These are phyloP conservation scores for Penicillium sp. DNA, from an alignment of 2,329 filamentous ascomycete species.

Conservation along the genomic window DNA sequence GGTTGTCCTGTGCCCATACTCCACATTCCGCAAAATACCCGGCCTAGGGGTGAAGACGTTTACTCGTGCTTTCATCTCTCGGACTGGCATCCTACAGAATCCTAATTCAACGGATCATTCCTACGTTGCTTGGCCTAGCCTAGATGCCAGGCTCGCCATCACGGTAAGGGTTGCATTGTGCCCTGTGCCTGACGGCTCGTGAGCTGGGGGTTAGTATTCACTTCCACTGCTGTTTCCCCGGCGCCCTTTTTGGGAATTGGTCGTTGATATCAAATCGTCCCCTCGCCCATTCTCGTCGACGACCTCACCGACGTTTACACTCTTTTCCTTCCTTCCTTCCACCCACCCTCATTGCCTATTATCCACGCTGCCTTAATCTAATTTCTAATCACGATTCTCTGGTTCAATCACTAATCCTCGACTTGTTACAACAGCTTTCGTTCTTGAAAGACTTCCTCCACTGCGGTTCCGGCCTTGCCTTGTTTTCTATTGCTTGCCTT, in stretches of 20 bases:
- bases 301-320: neutral
- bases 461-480: neutral
- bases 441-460: constrained; percentile 33
- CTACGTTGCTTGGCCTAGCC: constrained; percentile 42
- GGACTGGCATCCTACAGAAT: constrained; percentile 42
- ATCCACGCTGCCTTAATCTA: constrained; percentile 16
- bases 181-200: constrained; percentile 45
- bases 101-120: constrained; percentile 46
- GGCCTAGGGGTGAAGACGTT: constrained; percentile 52
- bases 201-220: constrained; percentile 48
- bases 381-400: constrained; percentile 28
- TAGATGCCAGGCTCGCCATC: constrained; percentile 51
- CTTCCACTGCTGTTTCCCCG: constrained; percentile 26
- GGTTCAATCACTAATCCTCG: constrained; percentile 35
- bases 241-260: constrained; percentile 19
- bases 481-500: neutral
- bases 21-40: constrained; percentile 43
- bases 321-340: constrained; percentile 9
- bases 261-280: constrained; percentile 22
- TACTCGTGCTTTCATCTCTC: constrained; percentile 51
- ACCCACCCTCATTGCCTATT: constrained; percentile 16
- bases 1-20: constrained; percentile 42
- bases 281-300: neutral
- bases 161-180: constrained; percentile 49
- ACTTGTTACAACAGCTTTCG: constrained; percentile 39